Percentiles rank a stretch among this genome's conserved stretches.
Conservation (phyloP, 352 stramenopile genomes). For the Globisporangium cederbergense region DNA sequence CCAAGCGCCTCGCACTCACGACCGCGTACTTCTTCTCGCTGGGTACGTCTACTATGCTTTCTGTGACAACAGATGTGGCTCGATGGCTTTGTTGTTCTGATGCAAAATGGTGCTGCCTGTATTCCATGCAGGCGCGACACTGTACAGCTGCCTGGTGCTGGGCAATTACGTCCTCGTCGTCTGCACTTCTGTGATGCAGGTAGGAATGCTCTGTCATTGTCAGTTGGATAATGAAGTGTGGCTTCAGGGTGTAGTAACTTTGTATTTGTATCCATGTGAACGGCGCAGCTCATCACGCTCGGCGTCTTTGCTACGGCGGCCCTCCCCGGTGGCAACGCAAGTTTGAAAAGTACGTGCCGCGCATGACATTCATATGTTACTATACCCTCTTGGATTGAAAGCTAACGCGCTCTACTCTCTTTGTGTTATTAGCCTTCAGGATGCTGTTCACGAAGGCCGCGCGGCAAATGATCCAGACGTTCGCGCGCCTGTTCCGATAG, state of each 20-base stretch:
- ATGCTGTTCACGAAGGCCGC: constrained; percentile 65
- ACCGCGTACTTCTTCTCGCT: constrained; percentile 68
- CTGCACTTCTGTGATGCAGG: constrained; percentile 60
- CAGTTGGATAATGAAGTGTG: background rate
- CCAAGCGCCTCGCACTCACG: constrained; percentile 60
- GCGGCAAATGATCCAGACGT: constrained; percentile 54
- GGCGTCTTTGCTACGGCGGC: constrained; percentile 52
- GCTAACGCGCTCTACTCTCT: background rate
- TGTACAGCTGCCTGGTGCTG: constrained; percentile 82
- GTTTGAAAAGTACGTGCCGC: constrained; percentile 46
- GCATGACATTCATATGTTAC: background rate
- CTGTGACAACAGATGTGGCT: background rate
- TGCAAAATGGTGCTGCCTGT: background rate
- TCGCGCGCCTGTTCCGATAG: constrained; percentile 55
- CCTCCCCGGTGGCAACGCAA: constrained; percentile 57
- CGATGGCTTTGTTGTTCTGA: background rate
- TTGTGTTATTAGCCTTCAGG: constrained; percentile 39
- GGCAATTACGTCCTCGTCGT: constrained; percentile 84
- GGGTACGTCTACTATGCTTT: constrained; percentile 26
- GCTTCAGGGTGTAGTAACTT: background rate
- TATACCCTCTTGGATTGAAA: background rate
- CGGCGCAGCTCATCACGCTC: constrained; percentile 54
- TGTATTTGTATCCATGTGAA: background rate
- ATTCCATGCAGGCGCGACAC: constrained; percentile 38
- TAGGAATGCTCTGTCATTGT: constrained; percentile 13